Base-by-base conservation (phyloP, 208 protist genomes). In the Acanthamoeba royreba region DNA sequence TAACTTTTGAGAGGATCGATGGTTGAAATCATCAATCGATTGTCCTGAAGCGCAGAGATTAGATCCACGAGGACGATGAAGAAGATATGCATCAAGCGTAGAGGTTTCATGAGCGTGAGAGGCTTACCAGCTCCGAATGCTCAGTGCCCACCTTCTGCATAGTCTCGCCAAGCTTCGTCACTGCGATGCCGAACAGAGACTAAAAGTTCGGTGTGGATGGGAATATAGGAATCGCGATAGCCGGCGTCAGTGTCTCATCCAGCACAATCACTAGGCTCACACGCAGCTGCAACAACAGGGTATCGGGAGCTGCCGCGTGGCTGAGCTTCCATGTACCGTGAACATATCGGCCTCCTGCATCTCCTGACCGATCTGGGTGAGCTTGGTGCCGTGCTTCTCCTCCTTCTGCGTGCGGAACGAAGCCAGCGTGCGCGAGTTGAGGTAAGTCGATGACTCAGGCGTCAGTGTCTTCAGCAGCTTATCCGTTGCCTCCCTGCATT, bases 81-180 rank as follows among this genome's bases (percentile, higher is more conserved):
- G 19, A 58, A 13, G 2, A 3, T 25, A 58, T 25, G 25, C 52
- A 17, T 7, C 53, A 63, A 17, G 13, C 7, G 31, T 4, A 63
- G 8, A 4, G 53, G 3, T 17, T 4, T 4, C 3, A 28, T 63
- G 53, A 63, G 53, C 53, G 53, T 3, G 25, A 3, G 8, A 63
- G 25, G n/a, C 9, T 15, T 79, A 79, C 69, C 72, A 83, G 42
- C 43, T 83, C 72, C 1, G 72, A 83, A 19, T 83, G 72, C 72
- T 83, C 72, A 35, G 72, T 42, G 72, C 72, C 72, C 25, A 83
- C 72, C 22, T 53, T 83, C 43, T 83, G n/a, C 72, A 83, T 83
- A 7, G 72, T 83, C 72, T 83, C 72, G 43, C 72, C 72, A 17
- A 83, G 72, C 72, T 83, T 83, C 43, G 72, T 53, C 38, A 83